These are phyloP conservation scores for Laetiporus sulphureus DNA, from an alignment of 1,284 basidiomycete species.

Conservation along the genomic window DNA sequence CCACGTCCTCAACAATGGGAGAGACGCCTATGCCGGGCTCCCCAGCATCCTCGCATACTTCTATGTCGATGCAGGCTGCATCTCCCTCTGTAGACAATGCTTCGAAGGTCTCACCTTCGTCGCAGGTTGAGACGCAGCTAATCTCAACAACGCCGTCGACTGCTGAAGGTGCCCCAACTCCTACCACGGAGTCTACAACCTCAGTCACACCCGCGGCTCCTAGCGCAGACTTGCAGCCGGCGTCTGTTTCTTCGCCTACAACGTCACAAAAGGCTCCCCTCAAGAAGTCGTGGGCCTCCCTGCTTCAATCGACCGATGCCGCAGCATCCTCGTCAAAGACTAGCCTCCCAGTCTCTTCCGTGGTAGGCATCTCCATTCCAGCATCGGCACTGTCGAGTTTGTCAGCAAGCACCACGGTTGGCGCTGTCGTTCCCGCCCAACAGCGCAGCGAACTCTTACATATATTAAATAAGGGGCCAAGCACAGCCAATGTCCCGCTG, in stretches of 20 bases:
- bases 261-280: constrained; percentile 24
- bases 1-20: constrained; percentile 34
- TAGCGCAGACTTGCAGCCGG: constrained; percentile 15
- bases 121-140: constrained; percentile 9
- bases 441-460: constrained; percentile 50
- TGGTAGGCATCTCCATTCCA: constrained; percentile 65
- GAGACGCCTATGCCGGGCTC: constrained; percentile 47
- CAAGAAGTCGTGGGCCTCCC: constrained; percentile 75
- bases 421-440: constrained; percentile 30
- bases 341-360: constrained; percentile 52
- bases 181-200: not conserved
- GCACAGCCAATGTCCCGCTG: constrained; percentile 23
- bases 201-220: constrained; percentile 12
- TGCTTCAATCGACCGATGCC: constrained; percentile 42
- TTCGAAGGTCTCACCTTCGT: too few species aligned
- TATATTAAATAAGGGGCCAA: constrained; percentile 47
- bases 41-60: constrained; percentile 54
- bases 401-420: constrained; percentile 5
- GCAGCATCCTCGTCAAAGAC: constrained; percentile 32
- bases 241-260: constrained; percentile 22
- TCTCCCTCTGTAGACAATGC: constrained; percentile 16
- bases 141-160: not conserved
- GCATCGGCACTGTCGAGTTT: constrained; percentile 26
- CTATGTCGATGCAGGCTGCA: constrained; percentile 35
- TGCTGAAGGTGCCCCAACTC: not conserved